Conservation (phyloP, 768 basidiomycete genomes). For the Fomitopsis pulvina region DNA sequence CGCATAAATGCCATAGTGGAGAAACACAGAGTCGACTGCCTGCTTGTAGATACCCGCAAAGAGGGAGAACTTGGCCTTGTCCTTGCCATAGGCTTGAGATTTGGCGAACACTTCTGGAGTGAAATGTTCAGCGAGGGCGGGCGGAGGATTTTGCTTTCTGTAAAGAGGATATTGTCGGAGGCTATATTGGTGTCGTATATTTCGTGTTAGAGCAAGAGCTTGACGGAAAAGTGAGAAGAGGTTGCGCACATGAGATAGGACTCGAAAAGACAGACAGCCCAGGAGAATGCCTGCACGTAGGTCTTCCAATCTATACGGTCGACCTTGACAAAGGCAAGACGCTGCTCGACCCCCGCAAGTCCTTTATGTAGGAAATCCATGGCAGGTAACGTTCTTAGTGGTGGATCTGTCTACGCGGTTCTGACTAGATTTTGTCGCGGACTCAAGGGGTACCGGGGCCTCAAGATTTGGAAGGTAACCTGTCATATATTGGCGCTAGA, state of each 20-base stretch:
- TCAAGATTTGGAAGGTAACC: too few relatives aligned
- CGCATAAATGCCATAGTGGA: slow-evolving; percentile 75
- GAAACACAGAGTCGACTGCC: slow-evolving; percentile 55
- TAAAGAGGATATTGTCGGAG: slow-evolving; percentile 84
- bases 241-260: slow-evolving; percentile 73
- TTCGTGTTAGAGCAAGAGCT: neutral
- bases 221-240: neutral
- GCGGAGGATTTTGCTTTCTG: slow-evolving; percentile 65
- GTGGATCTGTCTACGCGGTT: too few relatives aligned
- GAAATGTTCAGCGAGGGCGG: slow-evolving; percentile 64
- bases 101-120: slow-evolving; percentile 70
- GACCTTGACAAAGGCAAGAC: slow-evolving; percentile 63
- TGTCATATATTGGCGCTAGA: too few relatives aligned
- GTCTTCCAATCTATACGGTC: slow-evolving; percentile 77
- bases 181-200: slow-evolving; percentile 21
- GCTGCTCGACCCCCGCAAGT: slow-evolving; percentile 47
- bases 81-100: slow-evolving; percentile 85
- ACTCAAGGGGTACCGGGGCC: too few relatives aligned
- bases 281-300: slow-evolving; percentile 74
- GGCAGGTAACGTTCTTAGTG: too few relatives aligned
- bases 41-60: slow-evolving; percentile 73
- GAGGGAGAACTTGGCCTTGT: slow-evolving; percentile 82
- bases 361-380: slow-evolving; percentile 20
- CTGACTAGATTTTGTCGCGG: too few relatives aligned
- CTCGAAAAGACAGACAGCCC: slow-evolving; percentile 79